Evolutionary conservation across 345 rosid genomes (phyloP), one percentile per base, ranked within the genome.

Genomic region (Camelina laxa): DNA sequence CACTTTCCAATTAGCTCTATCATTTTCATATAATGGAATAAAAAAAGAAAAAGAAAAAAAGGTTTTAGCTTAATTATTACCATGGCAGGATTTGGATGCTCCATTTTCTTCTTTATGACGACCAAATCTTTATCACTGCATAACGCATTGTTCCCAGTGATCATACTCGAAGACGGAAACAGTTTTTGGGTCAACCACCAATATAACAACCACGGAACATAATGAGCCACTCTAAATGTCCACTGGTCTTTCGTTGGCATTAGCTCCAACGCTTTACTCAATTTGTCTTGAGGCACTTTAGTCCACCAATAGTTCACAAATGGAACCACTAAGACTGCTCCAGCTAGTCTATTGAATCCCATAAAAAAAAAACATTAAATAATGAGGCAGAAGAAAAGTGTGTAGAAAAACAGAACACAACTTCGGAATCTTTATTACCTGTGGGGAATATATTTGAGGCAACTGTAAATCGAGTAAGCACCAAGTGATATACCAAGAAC

Each of bases 281-380:
- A 24, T 42, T 89, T n/a, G 27, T 73, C 74, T 7, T 83, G 39
- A 69, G 97, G 96, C 35, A 94, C 84, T 64, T 71, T 60, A 47
- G 86, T 85, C 98, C 97, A 94, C 98, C 97, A 89, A 76, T 87
- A 94, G 75, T 81, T 84, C 68, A 92, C 89, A 80, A 88, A 84
- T 55, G 98, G 96, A 75, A 79, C 91, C 50, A 88, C 89, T 68
- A 92, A 77, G 36, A 88, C 70, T 60, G 81, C 92, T 77, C 96
- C 96, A 4, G 84, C 75, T 76, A 92, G 51, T 81, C 94, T 90
- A 80, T 33, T 76, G 8, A 30, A 71, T 3, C 45, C 63, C 5
- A 41, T 8, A 38, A 12, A 7, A 33, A 33, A 30, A 50, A 7
- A 7, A 59, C 33, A 57, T 27, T 9, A 57, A 19, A 24, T 31